phyloP scores from a whole-genome alignment of 139 green algal species.

The Chlorella sp. region DNA sequence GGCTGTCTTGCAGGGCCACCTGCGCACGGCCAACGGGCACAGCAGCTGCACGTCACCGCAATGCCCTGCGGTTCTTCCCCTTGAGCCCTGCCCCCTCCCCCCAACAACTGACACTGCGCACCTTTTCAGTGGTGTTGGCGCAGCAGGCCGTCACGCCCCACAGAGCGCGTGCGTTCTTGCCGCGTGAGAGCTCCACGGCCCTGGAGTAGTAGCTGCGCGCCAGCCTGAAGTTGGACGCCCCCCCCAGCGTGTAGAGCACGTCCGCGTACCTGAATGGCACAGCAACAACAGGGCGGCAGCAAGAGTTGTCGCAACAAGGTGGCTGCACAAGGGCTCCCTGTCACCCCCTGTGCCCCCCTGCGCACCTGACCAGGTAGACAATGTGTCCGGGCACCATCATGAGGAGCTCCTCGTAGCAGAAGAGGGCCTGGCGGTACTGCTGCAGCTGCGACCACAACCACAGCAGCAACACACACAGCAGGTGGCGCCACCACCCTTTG shows the following conservation, averaged over 20 bases:
- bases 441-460: slow-evolving; percentile 24
- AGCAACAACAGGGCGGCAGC: neutral
- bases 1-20: slow-evolving; percentile 30
- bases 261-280: slow-evolving; percentile 51
- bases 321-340: no score
- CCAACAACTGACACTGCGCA: slow-evolving; percentile 4
- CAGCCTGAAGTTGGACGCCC: slow-evolving; percentile 22
- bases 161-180: slow-evolving; percentile 29
- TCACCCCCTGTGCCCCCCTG: no score
- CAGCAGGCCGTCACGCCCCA: slow-evolving; percentile 33
- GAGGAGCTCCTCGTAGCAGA: slow-evolving; percentile 86
- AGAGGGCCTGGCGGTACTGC: slow-evolving; percentile 74
- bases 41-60: neutral
- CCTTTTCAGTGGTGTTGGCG: slow-evolving; percentile 44
- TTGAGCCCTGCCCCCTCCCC: neutral
- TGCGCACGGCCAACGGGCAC: slow-evolving; percentile 4
- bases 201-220: slow-evolving; percentile 70
- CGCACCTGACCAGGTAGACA: slow-evolving; percentile 40
- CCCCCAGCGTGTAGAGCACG: slow-evolving; percentile 60
- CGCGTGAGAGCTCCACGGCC: slow-evolving; percentile 54
- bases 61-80: neutral
- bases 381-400: slow-evolving; percentile 49
- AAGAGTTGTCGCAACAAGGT: no score
- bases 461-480: neutral
- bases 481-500: neutral